These are phyloP conservation scores for Pichia sp. DNA, from an alignment of 1,139 yeast genomes.

Conservation along the genomic window DNA sequence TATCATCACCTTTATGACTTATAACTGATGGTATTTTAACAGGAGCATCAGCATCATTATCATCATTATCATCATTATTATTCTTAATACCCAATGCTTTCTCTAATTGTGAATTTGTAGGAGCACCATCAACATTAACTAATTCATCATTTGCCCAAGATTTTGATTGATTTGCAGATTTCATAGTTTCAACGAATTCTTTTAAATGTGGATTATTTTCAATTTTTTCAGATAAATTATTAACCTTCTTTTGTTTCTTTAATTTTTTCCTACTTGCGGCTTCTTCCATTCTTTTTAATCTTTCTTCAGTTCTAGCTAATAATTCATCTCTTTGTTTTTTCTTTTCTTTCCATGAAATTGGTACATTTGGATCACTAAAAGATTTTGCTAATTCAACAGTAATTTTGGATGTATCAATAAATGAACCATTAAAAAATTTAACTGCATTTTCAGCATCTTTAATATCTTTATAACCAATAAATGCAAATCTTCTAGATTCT, in stretches of 20 bases:
- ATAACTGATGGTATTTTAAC: conserved; percentile 32
- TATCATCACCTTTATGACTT: conserved; percentile 31
- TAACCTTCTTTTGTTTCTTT: conserved; percentile 21
- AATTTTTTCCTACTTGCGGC: conserved; percentile 28
- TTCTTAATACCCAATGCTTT: conserved; percentile 18
- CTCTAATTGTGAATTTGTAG: conserved; percentile 26
- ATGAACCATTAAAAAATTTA: conserved; percentile 66
- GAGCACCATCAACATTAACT: conserved; percentile 49
- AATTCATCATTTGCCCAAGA: conserved; percentile 75
- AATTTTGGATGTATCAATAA: conserved; percentile 74
- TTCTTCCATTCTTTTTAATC: conserved; percentile 42
- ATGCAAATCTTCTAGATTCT: conserved; percentile 87
- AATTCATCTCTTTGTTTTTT: conserved; percentile 49
- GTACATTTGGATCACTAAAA: conserved; percentile 75
- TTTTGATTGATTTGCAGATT: conserved; percentile 57
- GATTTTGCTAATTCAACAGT: conserved; percentile 80
- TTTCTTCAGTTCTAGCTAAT: conserved; percentile 49
- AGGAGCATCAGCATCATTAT: neutral
- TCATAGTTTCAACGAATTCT: conserved; percentile 81
- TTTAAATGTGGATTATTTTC: conserved; percentile 60
- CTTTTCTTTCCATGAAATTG: conserved; percentile 65
- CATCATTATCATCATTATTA: neutral
- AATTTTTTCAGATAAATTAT: conserved; percentile 50
- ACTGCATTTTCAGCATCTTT: conserved; percentile 79
- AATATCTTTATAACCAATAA: conserved; percentile 71